A percentile compares a stretch with the other conserved stretches of the same genome.
Evolutionary conservation across 2,329 filamentous ascomycete genomes (phyloP).

Genomic region (Aureobasidium sp.): DNA sequence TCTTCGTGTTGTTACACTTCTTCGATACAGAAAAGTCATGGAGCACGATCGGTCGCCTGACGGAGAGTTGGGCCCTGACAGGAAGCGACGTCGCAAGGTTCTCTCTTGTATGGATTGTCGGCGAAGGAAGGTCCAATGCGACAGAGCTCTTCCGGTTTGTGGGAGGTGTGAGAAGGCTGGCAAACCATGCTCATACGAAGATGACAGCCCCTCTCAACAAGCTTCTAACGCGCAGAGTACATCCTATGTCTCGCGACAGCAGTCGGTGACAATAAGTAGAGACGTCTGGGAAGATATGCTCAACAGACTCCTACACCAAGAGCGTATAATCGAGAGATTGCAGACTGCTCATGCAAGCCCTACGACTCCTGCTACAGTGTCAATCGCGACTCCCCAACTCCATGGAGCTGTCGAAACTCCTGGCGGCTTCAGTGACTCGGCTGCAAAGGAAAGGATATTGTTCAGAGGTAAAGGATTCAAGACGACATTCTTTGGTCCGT

Average conservation of each 20-base stretch:
- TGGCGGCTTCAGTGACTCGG: not conserved
- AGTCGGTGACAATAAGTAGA: constrained; percentile 3
- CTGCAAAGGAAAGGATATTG: constrained; percentile 29
- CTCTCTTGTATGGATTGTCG: constrained; percentile 39
- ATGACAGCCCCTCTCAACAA: not conserved
- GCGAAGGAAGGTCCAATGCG: constrained; percentile 39
- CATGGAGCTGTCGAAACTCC: constrained; percentile 1
- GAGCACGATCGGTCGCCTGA: constrained; percentile 7
- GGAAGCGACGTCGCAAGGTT: constrained; percentile 38
- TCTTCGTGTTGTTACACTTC: not conserved
- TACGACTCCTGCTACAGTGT: constrained; percentile 1
- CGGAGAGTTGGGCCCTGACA: constrained; percentile 18
- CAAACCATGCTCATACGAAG: constrained; percentile 26
- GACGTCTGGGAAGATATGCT: constrained; percentile 12
- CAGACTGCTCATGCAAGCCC: constrained; percentile 3
- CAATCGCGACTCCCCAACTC: not conserved
- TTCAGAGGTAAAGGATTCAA: constrained; percentile 37
- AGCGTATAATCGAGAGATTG: constrained; percentile 7
- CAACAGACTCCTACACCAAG: constrained; percentile 3
- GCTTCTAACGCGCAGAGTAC: not conserved
- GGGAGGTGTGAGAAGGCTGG: constrained; percentile 36
- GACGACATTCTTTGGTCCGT: constrained; percentile 36
- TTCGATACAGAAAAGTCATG: not conserved
- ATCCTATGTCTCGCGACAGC: not conserved
- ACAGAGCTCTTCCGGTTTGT: constrained; percentile 36